Percentiles rank a stretch among this genome's conserved stretches.
Conservation (phyloP, 2,329 filamentous ascomycete species). For the Xylaria multiplex region DNA sequence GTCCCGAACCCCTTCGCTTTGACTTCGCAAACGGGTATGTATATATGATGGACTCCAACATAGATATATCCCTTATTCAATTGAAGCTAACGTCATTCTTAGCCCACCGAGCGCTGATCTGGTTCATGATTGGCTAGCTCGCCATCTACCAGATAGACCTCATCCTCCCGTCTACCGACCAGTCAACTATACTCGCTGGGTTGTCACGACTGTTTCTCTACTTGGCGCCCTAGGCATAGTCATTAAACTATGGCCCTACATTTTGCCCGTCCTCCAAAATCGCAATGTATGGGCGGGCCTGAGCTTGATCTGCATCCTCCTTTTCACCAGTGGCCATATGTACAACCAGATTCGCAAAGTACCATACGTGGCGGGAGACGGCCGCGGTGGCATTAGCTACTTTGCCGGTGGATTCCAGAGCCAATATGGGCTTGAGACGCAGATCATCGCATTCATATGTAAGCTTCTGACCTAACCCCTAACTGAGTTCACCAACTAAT, state of each 20-base stretch:
- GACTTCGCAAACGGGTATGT: constrained; percentile 85
- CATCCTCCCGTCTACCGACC: constrained; percentile 84
- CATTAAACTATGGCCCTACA: constrained; percentile 78
- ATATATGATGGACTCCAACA: neutral
- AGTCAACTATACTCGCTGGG: constrained; percentile 84
- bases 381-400: constrained; percentile 86
- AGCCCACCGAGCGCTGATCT: constrained; percentile 81
- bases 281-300: constrained; percentile 93
- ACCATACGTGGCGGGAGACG: constrained; percentile 88
- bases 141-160: constrained; percentile 80
- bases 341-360: constrained; percentile 98
- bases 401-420: constrained; percentile 93
- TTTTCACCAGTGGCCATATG: constrained; percentile 98
- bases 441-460: constrained; percentile 95
- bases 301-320: constrained; percentile 86
- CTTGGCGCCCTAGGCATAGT: constrained; percentile 75
- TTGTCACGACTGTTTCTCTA: constrained; percentile 72
- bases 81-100: constrained; percentile 37
- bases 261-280: constrained; percentile 85
- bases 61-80: constrained; percentile 13
- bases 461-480: constrained; percentile 56
- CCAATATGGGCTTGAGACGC: constrained; percentile 93
- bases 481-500: constrained; percentile 39
- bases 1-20: constrained; percentile 77
- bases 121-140: constrained; percentile 80